Percentiles rank a stretch among this genome's conserved stretches.
Evolutionary conservation across 768 basidiomycete genomes (phyloP).

Genomic region (Macrolepiota dolichaula): DNA sequence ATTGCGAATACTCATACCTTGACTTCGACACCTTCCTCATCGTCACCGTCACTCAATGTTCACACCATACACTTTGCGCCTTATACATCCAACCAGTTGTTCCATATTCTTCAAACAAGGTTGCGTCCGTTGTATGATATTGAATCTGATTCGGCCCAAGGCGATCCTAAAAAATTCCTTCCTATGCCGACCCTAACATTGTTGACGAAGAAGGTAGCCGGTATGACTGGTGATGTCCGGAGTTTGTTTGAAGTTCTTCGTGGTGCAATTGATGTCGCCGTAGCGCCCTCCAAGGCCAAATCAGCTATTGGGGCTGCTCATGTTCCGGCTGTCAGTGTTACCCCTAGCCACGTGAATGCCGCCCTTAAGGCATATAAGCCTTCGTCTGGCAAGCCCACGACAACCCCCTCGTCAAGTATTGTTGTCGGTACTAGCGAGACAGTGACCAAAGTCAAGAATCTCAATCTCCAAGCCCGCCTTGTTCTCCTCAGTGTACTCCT

Average conservation of each 20-base stretch:
- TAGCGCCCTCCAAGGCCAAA: constrained; percentile 24
- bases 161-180: constrained; percentile 51
- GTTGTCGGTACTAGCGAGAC: constrained; percentile 53
- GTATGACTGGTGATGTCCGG: constrained; percentile 80
- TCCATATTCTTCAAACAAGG: constrained; percentile 63
- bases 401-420: constrained; percentile 18
- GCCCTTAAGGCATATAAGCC: constrained; percentile 74
- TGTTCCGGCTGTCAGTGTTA: constrained; percentile 41
- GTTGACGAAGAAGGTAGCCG: constrained; percentile 77
- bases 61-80: constrained; percentile 78
- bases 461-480: constrained; percentile 74
- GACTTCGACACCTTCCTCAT: constrained; percentile 46
- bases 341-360: constrained; percentile 65
- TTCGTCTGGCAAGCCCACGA: constrained; percentile 28
- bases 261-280: constrained; percentile 71
- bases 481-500: constrained; percentile 63
- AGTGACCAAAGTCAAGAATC: constrained; percentile 58
- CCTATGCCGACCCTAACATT: constrained; percentile 62
- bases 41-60: constrained; percentile 37
- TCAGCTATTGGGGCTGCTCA: constrained; percentile 30
- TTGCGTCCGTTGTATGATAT: constrained; percentile 47
- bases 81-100: constrained; percentile 70
- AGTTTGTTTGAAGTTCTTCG: constrained; percentile 78
- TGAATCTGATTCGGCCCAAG: constrained; percentile 24
- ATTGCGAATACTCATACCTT: constrained; percentile 91